phyloP scores from a whole-genome alignment of 495 filamentous ascomycete species.

The Podospora didyma region DNA sequence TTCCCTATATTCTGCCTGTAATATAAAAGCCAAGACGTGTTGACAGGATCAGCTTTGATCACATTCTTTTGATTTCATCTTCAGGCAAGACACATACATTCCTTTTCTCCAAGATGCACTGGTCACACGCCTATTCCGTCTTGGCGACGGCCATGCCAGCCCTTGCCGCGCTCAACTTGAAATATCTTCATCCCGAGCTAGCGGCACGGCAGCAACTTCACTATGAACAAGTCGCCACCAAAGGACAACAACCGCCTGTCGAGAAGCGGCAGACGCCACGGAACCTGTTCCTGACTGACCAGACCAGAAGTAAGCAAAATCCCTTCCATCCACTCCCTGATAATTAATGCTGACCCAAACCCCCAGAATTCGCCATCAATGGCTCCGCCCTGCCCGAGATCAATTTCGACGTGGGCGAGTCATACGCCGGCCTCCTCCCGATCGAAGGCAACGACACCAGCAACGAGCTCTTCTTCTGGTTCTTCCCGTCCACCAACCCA shows the following conservation, averaged over 20 bases:
- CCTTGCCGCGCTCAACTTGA: conserved; percentile 11
- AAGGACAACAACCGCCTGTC: neutral
- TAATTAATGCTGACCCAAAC: neutral
- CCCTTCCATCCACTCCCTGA: neutral
- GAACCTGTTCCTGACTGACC: conserved; percentile 13
- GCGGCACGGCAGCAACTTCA: conserved; percentile 1
- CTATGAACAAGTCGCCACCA: neutral
- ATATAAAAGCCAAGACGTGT: neutral
- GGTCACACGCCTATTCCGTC: conserved; percentile 8
- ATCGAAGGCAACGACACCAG: conserved; percentile 56
- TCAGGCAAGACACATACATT: too few relatives aligned
- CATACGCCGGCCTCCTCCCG: conserved; percentile 73
- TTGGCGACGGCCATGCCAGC: conserved; percentile 8
- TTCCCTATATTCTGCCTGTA: neutral
- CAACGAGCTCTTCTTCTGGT: conserved; percentile 70
- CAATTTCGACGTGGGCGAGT: conserved; percentile 75
- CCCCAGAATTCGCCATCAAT: conserved; percentile 60
- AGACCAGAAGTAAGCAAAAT: conserved; percentile 5
- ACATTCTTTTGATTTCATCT: too few relatives aligned
- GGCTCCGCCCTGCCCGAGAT: conserved; percentile 68
- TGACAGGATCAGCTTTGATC: too few relatives aligned
- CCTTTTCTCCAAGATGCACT: conserved; percentile 16
- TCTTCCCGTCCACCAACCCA: conserved; percentile 59
- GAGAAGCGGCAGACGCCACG: conserved; percentile 11
- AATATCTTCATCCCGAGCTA: conserved; percentile 10